Percentiles rank a stretch among this genome's conserved stretches.
Evolutionary conservation across 192 early-diverging fungal species (phyloP).

Genomic region (Chytriomyces confervae): DNA sequence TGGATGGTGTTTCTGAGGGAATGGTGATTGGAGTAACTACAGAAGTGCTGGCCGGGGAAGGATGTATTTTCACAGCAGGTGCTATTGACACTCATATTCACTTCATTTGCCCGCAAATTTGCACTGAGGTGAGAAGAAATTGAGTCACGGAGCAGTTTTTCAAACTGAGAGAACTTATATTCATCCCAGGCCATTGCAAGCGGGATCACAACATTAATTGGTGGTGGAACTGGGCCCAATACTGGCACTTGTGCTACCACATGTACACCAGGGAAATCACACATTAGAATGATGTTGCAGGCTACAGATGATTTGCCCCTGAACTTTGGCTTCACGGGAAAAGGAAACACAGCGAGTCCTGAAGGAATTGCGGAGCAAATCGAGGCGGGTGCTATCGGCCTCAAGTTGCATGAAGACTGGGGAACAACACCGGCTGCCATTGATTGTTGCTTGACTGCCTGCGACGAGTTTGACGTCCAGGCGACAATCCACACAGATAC

Average conservation of each 20-base stretch:
- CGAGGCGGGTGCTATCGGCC: slow-evolving; percentile 82
- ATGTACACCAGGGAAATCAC: slow-evolving; percentile 84
- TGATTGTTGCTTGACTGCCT: slow-evolving; percentile 82
- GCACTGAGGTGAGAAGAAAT: slow-evolving; percentile 66
- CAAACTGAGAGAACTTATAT: slow-evolving; percentile 1
- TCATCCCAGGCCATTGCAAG: slow-evolving; percentile 41
- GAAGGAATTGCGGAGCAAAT: slow-evolving; percentile 83
- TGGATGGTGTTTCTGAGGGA: slow-evolving; percentile 87
- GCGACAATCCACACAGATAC: slow-evolving; percentile 97
- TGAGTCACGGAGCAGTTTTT: not conserved
- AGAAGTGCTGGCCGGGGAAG: slow-evolving; percentile 91
- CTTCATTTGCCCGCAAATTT: slow-evolving; percentile 92
- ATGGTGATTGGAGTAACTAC: slow-evolving; percentile 90
- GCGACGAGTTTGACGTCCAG: slow-evolving; percentile 85
- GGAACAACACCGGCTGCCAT: slow-evolving; percentile 92
- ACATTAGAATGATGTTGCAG: slow-evolving; percentile 89
- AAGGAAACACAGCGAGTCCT: slow-evolving; percentile 80
- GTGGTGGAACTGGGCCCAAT: slow-evolving; percentile 94
- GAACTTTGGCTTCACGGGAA: slow-evolving; percentile 95
- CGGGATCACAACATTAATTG: slow-evolving; percentile 83
- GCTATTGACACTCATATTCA: slow-evolving; percentile 95
- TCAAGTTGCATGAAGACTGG: slow-evolving; percentile 53
- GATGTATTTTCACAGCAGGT: slow-evolving; percentile 90
- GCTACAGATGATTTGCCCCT: slow-evolving; percentile 88
- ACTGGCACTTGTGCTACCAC: slow-evolving; percentile 97